A percentile compares a stretch with the other conserved stretches of the same genome.
Evolutionary conservation across 768 basidiomycete genomes (phyloP).

Genomic region (Kondoa malvinella): DNA sequence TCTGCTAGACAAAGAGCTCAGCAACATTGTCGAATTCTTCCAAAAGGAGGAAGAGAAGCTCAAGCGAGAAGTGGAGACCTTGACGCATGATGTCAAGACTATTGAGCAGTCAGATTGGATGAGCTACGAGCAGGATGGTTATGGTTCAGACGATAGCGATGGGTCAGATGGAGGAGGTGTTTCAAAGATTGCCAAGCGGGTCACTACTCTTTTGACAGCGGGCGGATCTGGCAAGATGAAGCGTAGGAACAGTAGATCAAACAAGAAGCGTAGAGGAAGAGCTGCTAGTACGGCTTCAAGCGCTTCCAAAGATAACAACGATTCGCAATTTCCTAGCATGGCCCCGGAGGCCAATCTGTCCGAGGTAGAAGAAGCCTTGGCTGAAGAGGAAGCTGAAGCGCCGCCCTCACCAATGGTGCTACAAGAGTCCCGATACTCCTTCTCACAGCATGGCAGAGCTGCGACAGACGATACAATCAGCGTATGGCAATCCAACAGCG

Average conservation of each 20-base stretch:
- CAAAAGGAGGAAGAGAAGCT: slow-evolving; percentile 57
- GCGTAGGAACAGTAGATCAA: slow-evolving; percentile 1
- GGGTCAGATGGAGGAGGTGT: slow-evolving; percentile 10
- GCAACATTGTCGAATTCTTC: slow-evolving; percentile 68
- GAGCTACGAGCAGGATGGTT: slow-evolving; percentile 28
- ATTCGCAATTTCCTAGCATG: slow-evolving; percentile 1
- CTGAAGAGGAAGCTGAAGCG: background rate
- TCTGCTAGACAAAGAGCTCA: slow-evolving; percentile 62
- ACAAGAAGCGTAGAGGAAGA: slow-evolving; percentile 12
- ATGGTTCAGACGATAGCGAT: slow-evolving; percentile 6
- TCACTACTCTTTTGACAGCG: background rate
- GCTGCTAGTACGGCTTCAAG: background rate
- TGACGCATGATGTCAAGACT: slow-evolving; percentile 31
- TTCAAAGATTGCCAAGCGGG: slow-evolving; percentile 5
- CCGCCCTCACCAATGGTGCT: no score
- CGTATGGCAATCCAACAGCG: background rate
- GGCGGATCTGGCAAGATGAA: background rate
- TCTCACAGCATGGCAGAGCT: no score
- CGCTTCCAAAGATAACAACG: background rate
- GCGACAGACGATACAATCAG: no score
- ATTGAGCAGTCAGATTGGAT: slow-evolving; percentile 32
- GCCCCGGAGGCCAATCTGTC: background rate
- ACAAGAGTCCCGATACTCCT: no score
- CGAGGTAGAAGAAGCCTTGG: slow-evolving; percentile 12
- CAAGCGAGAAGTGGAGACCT: slow-evolving; percentile 24